Percentiles rank a stretch among this genome's conserved stretches.
Evolutionary conservation across 2,329 filamentous ascomycete species (phyloP).

Genomic region (Cryphonectria nitschkei): DNA sequence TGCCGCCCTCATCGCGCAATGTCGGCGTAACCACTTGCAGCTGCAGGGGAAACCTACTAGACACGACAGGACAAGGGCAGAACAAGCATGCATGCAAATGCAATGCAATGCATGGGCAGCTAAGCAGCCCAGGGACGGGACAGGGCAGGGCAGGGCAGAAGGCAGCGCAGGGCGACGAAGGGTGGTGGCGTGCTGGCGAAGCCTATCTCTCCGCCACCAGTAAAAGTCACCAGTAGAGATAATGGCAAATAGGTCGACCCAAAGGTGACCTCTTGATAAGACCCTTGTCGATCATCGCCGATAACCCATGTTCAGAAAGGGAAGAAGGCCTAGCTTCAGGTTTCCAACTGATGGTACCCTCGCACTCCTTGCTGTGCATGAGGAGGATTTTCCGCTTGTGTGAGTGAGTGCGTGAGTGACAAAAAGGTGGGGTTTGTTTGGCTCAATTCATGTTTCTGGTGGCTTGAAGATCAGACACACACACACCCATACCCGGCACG

Average conservation of each 20-base stretch:
- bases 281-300: background rate
- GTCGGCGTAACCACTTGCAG: background rate
- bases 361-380: background rate
- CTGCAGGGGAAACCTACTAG: background rate
- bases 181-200: background rate
- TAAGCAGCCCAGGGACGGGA: background rate
- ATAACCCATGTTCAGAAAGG: background rate
- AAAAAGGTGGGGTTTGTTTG: too few relatives aligned
- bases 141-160: background rate
- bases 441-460: background rate
- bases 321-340: background rate
- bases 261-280: background rate
- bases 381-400: background rate
- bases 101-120: background rate
- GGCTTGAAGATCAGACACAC: background rate
- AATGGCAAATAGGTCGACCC: background rate
- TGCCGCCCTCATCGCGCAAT: conserved; percentile 8
- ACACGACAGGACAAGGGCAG: background rate
- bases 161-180: background rate
- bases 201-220: background rate
- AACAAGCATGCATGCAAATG: background rate
- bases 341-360: background rate
- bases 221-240: background rate
- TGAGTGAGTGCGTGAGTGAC: too few relatives aligned
- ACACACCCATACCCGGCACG: background rate